Evolutionary conservation across 495 filamentous ascomycete genomes (phyloP), one percentile per base, ranked within the genome.

Genomic region (Letharia columbiana): DNA sequence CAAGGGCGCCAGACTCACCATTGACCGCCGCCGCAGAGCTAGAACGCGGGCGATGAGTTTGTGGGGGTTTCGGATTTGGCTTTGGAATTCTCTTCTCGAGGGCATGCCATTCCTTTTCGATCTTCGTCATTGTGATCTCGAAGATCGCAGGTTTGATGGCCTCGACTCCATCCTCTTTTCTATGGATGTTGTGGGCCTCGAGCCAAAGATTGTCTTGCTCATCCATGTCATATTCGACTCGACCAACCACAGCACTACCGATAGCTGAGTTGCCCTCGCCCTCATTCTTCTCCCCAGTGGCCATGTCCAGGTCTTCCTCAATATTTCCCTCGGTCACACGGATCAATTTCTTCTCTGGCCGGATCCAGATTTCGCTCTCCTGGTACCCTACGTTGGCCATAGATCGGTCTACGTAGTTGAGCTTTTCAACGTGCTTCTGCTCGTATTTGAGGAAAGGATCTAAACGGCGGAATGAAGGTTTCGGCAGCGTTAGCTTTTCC

Each of bases 201-300:
- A 99, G 79, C 94, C 95, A 98, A 77, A 92, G 89, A 63, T 95
- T 92, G 73, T 99, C 94, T 73, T 99, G 94, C 75, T 98, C 94
- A 72, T 99, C 94, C 94, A 99, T 98, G 70, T 99, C 94, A 71
- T 99, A 99, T 71, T 99, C 94, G 50, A 97, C 94, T 42, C 91
- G 84, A 49, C 91, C 89, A 39, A 90, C 83, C 2, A 75, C 77
- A 18, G 75, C 67, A 17, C 74, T 71, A 49, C 75, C 77, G 37
- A 78, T 71, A 4, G 79, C 77, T 10, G 78, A 72, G 68, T 84
- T 83, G 8, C 77, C 72, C 41, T 91, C 88, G 13, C 83, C 85
- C 41, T 93, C 90, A 18, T 75, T 77, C 45, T 80, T 84, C 1
- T 81, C 70, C 20, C 80, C 77, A 60, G 86, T 80, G 12, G 77